Conservation (phyloP, 768 basidiomycete species). For the Sarcomyxa edulis region DNA sequence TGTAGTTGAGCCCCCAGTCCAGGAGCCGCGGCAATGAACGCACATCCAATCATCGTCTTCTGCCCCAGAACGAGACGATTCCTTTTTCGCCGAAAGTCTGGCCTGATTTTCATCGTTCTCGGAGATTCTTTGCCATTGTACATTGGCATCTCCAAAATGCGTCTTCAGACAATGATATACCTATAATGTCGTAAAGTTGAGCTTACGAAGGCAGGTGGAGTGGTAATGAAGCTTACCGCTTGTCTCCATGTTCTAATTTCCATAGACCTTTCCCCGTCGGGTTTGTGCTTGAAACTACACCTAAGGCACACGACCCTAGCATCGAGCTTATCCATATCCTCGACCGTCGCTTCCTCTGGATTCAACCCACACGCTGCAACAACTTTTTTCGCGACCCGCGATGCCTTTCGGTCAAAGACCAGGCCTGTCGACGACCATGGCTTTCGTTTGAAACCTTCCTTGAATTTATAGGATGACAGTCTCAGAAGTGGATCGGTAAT, state of each 20-base stretch:
- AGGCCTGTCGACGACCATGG: not conserved
- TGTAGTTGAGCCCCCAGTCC: not conserved
- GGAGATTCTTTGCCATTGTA: not conserved
- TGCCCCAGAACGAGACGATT: not conserved
- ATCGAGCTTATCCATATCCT: slow-evolving; percentile 34
- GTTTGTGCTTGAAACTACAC: slow-evolving; percentile 10
- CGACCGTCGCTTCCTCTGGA: slow-evolving; percentile 29
- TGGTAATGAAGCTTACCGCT: slow-evolving; percentile 2
- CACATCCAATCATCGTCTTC: not conserved
- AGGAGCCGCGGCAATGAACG: not conserved
- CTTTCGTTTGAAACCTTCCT: not conserved
- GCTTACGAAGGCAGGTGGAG: not conserved
- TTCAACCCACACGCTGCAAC: slow-evolving; percentile 33
- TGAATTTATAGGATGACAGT: not conserved
- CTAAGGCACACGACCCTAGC: slow-evolving; percentile 29
- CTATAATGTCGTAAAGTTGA: not conserved
- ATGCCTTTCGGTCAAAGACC: not conserved
- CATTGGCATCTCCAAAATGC: not conserved
- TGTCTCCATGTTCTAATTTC: slow-evolving; percentile 4
- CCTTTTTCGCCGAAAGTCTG: not conserved
- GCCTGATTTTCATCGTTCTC: not conserved
- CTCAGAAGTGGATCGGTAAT: not conserved
- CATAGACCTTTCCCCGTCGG: not conserved
- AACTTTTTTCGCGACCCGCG: slow-evolving; percentile 10
- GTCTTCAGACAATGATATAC: not conserved